Conservation (phyloP, 129 eudicot genomes). For the Ambrosia trifida region DNA sequence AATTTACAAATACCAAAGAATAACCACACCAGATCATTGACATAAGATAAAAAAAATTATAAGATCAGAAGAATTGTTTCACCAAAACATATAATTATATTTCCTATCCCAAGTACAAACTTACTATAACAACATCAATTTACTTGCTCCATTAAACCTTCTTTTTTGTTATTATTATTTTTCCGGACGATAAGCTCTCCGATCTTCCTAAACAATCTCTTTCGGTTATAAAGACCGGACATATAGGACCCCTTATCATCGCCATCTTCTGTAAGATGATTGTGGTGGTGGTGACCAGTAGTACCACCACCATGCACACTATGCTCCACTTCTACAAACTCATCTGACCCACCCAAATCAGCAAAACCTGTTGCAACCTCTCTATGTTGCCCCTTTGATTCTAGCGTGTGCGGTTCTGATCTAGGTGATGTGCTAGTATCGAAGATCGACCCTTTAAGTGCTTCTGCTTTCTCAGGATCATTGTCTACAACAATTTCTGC, state of each 20-base stretch:
- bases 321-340: slow-evolving; percentile 38
- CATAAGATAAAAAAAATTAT: slow-evolving; percentile 17
- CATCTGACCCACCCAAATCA: slow-evolving; percentile 36
- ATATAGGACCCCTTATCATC: slow-evolving; percentile 30
- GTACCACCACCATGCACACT: slow-evolving; percentile 25
- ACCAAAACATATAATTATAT: slow-evolving; percentile 23
- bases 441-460: slow-evolving; percentile 77
- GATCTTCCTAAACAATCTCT: slow-evolving; percentile 48
- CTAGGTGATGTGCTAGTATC: slow-evolving; percentile 49
- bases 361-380: slow-evolving; percentile 27
- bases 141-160: slow-evolving; percentile 16
- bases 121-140: slow-evolving; percentile 18
- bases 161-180: slow-evolving; percentile 27
- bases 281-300: not conserved
- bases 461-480: slow-evolving; percentile 70
- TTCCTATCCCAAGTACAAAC: slow-evolving; percentile 19
- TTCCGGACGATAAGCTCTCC: slow-evolving; percentile 54
- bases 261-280: slow-evolving; percentile 24
- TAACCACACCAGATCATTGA: not conserved
- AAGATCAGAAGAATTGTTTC: slow-evolving; percentile 9
- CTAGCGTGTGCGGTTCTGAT: slow-evolving; percentile 43
- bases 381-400: slow-evolving; percentile 17
- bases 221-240: slow-evolving; percentile 23
- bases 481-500: slow-evolving; percentile 38
- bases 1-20: too few relatives aligned